phyloP scores from a whole-genome alignment of 306 rosid species.

The Nissolia schottii region DNA sequence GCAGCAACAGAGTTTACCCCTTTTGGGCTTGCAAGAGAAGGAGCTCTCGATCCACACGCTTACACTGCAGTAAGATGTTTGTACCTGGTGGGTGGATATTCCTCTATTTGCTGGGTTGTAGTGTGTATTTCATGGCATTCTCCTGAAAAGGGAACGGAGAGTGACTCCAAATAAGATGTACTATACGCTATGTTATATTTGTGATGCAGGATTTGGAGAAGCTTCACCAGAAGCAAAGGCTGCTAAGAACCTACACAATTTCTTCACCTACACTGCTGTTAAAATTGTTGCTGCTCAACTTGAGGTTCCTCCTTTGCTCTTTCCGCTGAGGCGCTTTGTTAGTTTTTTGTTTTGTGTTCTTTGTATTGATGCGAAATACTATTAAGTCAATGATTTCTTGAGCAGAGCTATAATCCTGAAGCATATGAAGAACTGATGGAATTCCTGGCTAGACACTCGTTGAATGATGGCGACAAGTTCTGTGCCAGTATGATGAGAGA shows the following conservation, averaged over 20 bases:
- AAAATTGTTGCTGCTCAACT: slow-evolving; percentile 82
- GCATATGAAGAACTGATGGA: slow-evolving; percentile 80
- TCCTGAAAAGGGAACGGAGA: slow-evolving; percentile 18
- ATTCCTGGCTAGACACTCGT: slow-evolving; percentile 56
- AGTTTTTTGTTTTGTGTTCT: not conserved
- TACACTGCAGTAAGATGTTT: slow-evolving; percentile 81
- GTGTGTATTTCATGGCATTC: not conserved
- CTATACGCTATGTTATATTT: not conserved
- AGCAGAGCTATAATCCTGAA: slow-evolving; percentile 85
- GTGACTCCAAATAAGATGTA: not conserved
- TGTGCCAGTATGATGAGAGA: slow-evolving; percentile 84
- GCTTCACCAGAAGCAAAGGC: slow-evolving; percentile 93
- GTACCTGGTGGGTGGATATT: slow-evolving; percentile 66
- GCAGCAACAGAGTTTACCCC: slow-evolving; percentile 25
- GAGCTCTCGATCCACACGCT: slow-evolving; percentile 36
- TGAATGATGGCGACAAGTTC: slow-evolving; percentile 85
- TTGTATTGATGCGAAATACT: no score
- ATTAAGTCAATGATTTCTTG: slow-evolving; percentile 18
- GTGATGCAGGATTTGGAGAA: slow-evolving; percentile 78
- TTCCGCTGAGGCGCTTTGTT: not conserved
- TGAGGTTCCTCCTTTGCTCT: slow-evolving; percentile 43
- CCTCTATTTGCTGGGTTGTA: not conserved
- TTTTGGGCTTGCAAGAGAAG: slow-evolving; percentile 43
- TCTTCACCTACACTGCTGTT: slow-evolving; percentile 84
- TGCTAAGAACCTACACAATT: slow-evolving; percentile 71